Evolutionary conservation across 306 rosid genomes (phyloP).

Genomic region (Acacia confusa): DNA sequence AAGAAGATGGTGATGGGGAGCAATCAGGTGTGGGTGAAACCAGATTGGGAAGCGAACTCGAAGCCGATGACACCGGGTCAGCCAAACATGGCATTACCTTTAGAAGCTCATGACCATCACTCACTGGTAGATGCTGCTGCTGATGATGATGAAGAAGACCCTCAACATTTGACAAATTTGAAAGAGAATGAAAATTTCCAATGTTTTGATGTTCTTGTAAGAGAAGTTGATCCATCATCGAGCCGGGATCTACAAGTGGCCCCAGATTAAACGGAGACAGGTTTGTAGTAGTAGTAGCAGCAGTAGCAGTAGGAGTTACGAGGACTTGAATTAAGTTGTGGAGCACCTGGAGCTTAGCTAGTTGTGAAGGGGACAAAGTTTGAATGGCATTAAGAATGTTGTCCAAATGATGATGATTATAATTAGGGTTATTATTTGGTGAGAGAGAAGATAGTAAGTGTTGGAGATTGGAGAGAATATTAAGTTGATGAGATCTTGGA

Average conservation of each 20-base stretch:
- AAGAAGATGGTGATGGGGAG: background rate
- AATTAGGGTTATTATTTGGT: background rate
- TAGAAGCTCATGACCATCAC: constrained; percentile 21
- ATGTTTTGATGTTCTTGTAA: constrained; percentile 12
- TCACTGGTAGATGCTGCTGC: background rate
- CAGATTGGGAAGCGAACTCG: constrained; percentile 47
- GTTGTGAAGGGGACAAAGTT: constrained; percentile 40
- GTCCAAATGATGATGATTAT: constrained; percentile 24
- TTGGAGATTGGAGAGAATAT: constrained; percentile 49
- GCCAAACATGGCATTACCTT: constrained; percentile 19
- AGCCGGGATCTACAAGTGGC: background rate
- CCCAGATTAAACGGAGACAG: background rate
- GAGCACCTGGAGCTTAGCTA: constrained; percentile 51
- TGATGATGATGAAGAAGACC: background rate
- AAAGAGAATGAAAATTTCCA: constrained; percentile 23
- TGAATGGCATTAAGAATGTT: constrained; percentile 31
- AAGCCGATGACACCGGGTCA: background rate
- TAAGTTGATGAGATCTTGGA: constrained; percentile 54
- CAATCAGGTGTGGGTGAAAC: constrained; percentile 48
- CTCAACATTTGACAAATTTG: background rate
- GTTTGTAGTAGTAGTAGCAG: background rate
- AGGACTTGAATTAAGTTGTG: constrained; percentile 54
- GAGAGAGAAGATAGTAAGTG: constrained; percentile 48
- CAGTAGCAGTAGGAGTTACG: background rate
- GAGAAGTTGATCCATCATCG: constrained; percentile 20